phyloP scores from a whole-genome alignment of 495 filamentous ascomycete genomes.

The Acidomyces sp. region DNA sequence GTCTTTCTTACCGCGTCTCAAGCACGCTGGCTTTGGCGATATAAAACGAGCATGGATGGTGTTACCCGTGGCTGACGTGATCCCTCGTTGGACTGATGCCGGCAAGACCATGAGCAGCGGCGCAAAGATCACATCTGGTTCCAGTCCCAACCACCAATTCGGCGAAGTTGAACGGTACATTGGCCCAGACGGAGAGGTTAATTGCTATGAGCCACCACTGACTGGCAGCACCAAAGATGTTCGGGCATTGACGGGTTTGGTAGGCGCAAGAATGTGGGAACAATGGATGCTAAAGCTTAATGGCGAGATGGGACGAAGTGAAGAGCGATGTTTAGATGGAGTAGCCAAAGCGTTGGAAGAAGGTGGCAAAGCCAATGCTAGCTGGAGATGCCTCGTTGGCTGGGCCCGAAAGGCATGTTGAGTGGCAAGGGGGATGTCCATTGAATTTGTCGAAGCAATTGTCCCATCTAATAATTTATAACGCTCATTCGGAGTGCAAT shows the following conservation, averaged over 20 bases:
- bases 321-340: constrained; percentile 52
- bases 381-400: constrained; percentile 76
- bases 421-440: too few species aligned
- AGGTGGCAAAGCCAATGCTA: constrained; percentile 60
- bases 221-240: constrained; percentile 19
- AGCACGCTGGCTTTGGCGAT: constrained; percentile 56
- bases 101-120: constrained; percentile 10
- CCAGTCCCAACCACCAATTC: constrained; percentile 3
- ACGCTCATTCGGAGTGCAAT: too few species aligned
- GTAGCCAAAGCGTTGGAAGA: constrained; percentile 75
- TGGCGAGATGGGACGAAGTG: constrained; percentile 62
- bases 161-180: constrained; percentile 9
- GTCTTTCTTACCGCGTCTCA: constrained; percentile 60
- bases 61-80: constrained; percentile 65
- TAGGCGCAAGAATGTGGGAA: constrained; percentile 91
- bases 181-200: constrained; percentile 20
- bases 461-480: too few species aligned
- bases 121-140: constrained; percentile 8
- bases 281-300: constrained; percentile 83
- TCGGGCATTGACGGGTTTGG: constrained; percentile 51
- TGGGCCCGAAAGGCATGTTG: constrained; percentile 88
- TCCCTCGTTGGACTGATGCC: constrained; percentile 39
- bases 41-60: constrained; percentile 83
- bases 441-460: too few species aligned
- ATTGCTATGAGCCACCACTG: constrained; percentile 6